These are phyloP conservation scores for Kurtzmaniella quercitrusa DNA, from an alignment of 1,139 yeast species.

Conservation along the genomic window DNA sequence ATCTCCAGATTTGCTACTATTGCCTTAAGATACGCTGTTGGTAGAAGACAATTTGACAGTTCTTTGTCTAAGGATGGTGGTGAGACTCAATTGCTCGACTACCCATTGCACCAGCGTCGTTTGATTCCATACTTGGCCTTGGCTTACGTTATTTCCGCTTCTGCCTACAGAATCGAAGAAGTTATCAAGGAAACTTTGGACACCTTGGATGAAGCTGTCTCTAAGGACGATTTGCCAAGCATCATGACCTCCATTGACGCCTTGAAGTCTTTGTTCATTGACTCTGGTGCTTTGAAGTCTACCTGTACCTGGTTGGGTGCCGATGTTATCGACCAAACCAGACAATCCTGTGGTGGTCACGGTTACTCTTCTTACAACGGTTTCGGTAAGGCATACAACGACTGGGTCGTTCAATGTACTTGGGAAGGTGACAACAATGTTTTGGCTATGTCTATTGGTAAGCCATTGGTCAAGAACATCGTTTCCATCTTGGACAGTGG, in stretches of 20 bases:
- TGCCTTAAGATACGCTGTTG: constrained; percentile 44
- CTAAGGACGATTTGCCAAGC: constrained; percentile 28
- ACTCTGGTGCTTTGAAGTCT: constrained; percentile 46
- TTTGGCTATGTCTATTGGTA: constrained; percentile 44
- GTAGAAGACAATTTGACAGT: constrained; percentile 42
- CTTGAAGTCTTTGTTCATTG: constrained; percentile 43
- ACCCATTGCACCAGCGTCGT: constrained; percentile 47
- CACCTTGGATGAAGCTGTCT: constrained; percentile 36
- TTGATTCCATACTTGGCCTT: constrained; percentile 43
- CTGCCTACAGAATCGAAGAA: constrained; percentile 35
- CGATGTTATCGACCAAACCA: constrained; percentile 42
- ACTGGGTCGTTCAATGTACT: constrained; percentile 51
- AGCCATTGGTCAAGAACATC: constrained; percentile 39
- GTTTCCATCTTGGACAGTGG: constrained; percentile 27
- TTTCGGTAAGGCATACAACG: constrained; percentile 45
- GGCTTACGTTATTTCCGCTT: constrained; percentile 39
- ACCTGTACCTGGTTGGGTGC: constrained; percentile 49
- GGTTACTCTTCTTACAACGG: constrained; percentile 48
- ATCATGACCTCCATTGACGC: constrained; percentile 36
- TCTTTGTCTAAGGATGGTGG: constrained; percentile 21
- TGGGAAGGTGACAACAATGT: constrained; percentile 55
- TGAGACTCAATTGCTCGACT: constrained; percentile 41
- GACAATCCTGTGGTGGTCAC: constrained; percentile 53
- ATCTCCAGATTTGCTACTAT: constrained; percentile 40
- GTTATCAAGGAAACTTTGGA: constrained; percentile 27